Evolutionary conservation across 148 eudicot species (phyloP), one percentile per base, ranked within the genome.

Genomic region (Fagopyrum esculentum): DNA sequence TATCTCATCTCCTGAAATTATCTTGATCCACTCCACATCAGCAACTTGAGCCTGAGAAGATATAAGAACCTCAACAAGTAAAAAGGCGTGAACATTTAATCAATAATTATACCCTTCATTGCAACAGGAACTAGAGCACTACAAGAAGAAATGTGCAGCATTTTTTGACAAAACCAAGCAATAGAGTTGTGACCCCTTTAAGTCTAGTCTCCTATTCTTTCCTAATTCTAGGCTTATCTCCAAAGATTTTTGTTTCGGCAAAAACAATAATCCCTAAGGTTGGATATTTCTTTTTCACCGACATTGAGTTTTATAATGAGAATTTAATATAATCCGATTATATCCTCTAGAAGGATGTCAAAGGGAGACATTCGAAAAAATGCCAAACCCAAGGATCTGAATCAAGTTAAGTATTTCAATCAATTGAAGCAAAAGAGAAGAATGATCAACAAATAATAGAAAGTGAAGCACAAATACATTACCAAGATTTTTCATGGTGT

Each of bases 21-120:
- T 86, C 81, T 86, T 87, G 55, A 93, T 80, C 98, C 98, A 93
- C 73, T 91, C 98, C 69, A 89, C 75, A 68, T 89, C 98, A 13
- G 98, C 90, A 80, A 93, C 98, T 84, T 85, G 89, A 43, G 91
- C 87, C 92, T 89, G 79, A 78, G 59, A 43, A 75, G 35, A 4
- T 19, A 57, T 46, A 26, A 51, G 45, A 11, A 45, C 46, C 80
- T 64, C 64, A 69, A 17, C 63, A 50, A 59, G 72, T 75, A 22
- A 35, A 19, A 19, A 44, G 60, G 30, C 55, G 17, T 29, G 17
- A 35, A 66, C 71, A 40, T 66, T 17, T 66, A 63, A 19, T 10
- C 29, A 30, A 63, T 63, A 66, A 66, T 4, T 6, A 66, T 66
- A 12, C 13, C 17, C 71, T 40, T 66, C 45, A 15, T 43, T 43